Conservation (phyloP, 257 asterid species). For the Handroanthus guayacan region DNA sequence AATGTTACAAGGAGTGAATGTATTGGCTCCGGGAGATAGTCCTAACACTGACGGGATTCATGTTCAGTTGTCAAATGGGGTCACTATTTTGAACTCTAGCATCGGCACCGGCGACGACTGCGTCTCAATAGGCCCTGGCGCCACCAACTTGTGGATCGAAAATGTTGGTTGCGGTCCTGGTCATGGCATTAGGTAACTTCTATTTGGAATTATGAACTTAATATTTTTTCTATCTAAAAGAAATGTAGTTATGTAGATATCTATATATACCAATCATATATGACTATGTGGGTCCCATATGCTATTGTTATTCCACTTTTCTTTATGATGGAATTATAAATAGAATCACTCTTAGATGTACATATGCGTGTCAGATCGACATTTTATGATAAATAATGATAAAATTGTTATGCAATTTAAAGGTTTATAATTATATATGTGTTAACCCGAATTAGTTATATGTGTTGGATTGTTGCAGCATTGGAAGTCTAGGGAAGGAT, state of each 20-base stretch:
- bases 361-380: too few relatives aligned
- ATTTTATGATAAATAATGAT: too few relatives aligned
- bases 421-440: not conserved
- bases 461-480: constrained; percentile 43
- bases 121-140: constrained; percentile 60
- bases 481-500: constrained; percentile 66
- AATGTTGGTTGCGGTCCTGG: constrained; percentile 58
- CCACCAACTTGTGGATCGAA: constrained; percentile 49
- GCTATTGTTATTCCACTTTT: too few relatives aligned
- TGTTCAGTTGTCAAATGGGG: constrained; percentile 42
- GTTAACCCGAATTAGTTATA: not conserved
- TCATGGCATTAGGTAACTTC: constrained; percentile 58
- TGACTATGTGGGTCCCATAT: too few relatives aligned
- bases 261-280: too few relatives aligned
- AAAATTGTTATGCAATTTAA: not conserved
- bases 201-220: not conserved
- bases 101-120: constrained; percentile 67
- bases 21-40: constrained; percentile 48
- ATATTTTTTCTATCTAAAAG: too few relatives aligned
- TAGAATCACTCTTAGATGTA: too few relatives aligned
- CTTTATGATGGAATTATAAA: too few relatives aligned
- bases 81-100: constrained; percentile 38
- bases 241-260: too few relatives aligned
- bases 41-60: constrained; percentile 73
- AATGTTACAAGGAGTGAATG: constrained; percentile 40